Evolutionary conservation across 228 moss, liverwort and hornwort species (phyloP).

Genomic region (Sphagnum magellanicum): DNA sequence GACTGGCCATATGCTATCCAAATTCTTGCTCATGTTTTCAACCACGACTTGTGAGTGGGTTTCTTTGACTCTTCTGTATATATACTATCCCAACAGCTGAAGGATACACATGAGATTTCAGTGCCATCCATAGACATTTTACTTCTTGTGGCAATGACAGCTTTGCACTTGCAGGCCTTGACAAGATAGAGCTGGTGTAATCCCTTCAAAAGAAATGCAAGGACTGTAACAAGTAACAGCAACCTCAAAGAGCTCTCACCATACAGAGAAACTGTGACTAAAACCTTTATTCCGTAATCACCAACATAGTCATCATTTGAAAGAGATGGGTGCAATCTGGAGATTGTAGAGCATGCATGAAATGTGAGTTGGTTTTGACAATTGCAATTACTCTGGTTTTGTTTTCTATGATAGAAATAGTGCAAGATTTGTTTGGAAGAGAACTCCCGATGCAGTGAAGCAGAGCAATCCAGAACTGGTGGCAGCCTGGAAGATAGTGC

Average conservation of each 20-base stretch:
- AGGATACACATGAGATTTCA: neutral
- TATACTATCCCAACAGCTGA: neutral
- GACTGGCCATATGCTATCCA: conserved; percentile 91
- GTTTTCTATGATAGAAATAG: conserved; percentile 43
- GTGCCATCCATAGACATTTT: neutral
- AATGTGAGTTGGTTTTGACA: neutral
- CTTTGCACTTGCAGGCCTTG: neutral
- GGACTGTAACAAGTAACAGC: too few species aligned
- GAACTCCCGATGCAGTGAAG: conserved; percentile 57
- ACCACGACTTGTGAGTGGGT: conserved; percentile 70
- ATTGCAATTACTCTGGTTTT: neutral
- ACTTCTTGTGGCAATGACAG: neutral
- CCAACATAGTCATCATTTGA: too few species aligned
- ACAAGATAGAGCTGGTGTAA: neutral
- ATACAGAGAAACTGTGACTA: too few species aligned
- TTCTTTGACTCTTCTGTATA: neutral
- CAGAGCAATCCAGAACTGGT: conserved; percentile 65
- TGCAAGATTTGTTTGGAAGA: conserved; percentile 95
- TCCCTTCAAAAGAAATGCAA: neutral
- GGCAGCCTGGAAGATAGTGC: conserved; percentile 90
- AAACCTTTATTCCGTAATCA: too few species aligned
- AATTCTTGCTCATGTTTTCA: conserved; percentile 81
- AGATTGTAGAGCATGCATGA: too few species aligned
- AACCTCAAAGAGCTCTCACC: too few species aligned
- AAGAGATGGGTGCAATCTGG: too few species aligned